These are phyloP conservation scores for Passiflora organensis DNA, from an alignment of 345 rosid species.

Conservation along the genomic window DNA sequence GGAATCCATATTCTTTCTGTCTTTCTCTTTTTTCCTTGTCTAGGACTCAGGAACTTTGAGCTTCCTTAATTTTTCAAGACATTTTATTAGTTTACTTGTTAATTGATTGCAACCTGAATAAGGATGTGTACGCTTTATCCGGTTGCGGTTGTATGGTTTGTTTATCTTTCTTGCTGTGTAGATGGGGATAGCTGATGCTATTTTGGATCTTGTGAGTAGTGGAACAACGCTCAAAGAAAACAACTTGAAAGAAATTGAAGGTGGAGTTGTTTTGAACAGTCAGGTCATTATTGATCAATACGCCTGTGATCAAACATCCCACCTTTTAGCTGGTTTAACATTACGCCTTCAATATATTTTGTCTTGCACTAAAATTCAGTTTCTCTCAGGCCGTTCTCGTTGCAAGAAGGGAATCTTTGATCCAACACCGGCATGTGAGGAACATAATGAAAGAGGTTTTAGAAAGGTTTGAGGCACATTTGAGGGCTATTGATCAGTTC, in stretches of 20 bases:
- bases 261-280: conserved; percentile 85
- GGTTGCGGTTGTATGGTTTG: no score
- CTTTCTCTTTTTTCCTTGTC: background rate
- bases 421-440: conserved; percentile 53
- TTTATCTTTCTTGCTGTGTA: conserved; percentile 8
- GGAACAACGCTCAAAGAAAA: conserved; percentile 89
- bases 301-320: background rate
- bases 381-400: conserved; percentile 68
- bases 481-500: conserved; percentile 81
- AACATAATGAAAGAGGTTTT: conserved; percentile 75
- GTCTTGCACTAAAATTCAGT: background rate
- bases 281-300: conserved; percentile 56
- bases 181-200: conserved; percentile 99
- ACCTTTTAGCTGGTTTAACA: conserved; percentile 8
- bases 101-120: no score
- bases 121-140: no score
- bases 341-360: background rate
- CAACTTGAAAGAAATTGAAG: conserved; percentile 91
- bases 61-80: background rate
- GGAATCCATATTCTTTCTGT: background rate
- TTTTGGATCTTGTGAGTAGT: conserved; percentile 97
- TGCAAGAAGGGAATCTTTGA: conserved; percentile 75
- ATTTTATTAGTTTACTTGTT: no score
- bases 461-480: conserved; percentile 93
- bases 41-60: no score